Evolutionary conservation across 768 basidiomycete genomes (phyloP).

Genomic region (Agrocybe praecox): DNA sequence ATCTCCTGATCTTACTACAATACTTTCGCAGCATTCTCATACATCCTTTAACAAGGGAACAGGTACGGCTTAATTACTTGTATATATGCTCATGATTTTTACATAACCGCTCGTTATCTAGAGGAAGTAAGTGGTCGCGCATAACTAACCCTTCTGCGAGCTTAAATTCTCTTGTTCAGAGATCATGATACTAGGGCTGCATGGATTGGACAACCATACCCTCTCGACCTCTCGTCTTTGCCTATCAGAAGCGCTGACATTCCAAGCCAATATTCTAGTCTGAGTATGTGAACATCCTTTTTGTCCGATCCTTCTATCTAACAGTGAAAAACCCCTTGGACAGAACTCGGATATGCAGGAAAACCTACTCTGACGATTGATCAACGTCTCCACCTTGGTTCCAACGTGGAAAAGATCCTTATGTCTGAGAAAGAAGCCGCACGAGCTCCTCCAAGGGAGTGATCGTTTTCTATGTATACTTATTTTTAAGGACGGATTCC

Average conservation of each 20-base stretch:
- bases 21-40: conserved; percentile 57
- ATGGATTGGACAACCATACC: conserved; percentile 75
- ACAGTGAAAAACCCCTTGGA: neutral
- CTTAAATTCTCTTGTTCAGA: conserved; percentile 30
- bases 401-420: conserved; percentile 60
- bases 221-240: conserved; percentile 62
- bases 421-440: conserved; percentile 69
- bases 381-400: conserved; percentile 62
- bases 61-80: no score
- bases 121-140: conserved; percentile 43
- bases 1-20: neutral
- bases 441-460: conserved; percentile 49
- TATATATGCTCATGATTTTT: no score
- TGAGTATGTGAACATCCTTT: conserved; percentile 45
- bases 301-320: neutral
- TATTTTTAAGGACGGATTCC: no score
- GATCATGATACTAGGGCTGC: conserved; percentile 73
- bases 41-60: conserved; percentile 73
- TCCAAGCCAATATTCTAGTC: conserved; percentile 69
- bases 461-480: neutral
- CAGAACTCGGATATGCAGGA: conserved; percentile 75
- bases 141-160: neutral
- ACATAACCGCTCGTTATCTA: conserved; percentile 19
- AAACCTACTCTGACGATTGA: conserved; percentile 55
- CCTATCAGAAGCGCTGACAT: conserved; percentile 52